Evolutionary conservation across 148 eudicot species (phyloP).

Genomic region (Rhododendron simsii): DNA sequence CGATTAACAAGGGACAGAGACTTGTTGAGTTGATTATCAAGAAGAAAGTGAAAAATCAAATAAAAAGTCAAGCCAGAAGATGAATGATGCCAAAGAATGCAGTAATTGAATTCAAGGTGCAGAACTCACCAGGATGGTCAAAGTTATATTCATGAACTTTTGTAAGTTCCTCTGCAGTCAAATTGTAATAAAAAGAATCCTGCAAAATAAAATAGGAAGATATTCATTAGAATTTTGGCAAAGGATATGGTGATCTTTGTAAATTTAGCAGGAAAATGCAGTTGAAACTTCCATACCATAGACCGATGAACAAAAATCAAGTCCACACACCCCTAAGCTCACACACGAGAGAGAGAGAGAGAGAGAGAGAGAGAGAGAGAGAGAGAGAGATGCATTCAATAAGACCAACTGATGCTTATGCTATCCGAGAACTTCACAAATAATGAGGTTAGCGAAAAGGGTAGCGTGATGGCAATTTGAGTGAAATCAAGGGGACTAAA

Average conservation of each 20-base stretch:
- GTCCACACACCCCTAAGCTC: not conserved
- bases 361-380: not conserved
- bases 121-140: slow-evolving; percentile 90
- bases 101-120: not conserved
- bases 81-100: not conserved
- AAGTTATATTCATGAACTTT: slow-evolving; percentile 87
- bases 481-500: not conserved
- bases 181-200: slow-evolving; percentile 90
- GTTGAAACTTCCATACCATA: not conserved
- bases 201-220: slow-evolving; percentile 28
- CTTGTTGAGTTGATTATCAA: not conserved
- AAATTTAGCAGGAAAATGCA: not conserved
- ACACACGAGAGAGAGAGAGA: not conserved
- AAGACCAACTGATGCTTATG: not conserved
- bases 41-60: not conserved
- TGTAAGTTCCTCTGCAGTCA: slow-evolving; percentile 77
- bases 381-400: not conserved
- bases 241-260: not conserved
- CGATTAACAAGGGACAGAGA: not conserved
- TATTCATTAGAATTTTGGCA: not conserved
- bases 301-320: not conserved
- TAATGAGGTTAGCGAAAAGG: not conserved
- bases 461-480: not conserved
- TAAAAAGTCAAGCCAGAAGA: not conserved
- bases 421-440: not conserved